Base-by-base conservation (phyloP, 306 rosid genomes). In the Sechiopsis laciniata region DNA sequence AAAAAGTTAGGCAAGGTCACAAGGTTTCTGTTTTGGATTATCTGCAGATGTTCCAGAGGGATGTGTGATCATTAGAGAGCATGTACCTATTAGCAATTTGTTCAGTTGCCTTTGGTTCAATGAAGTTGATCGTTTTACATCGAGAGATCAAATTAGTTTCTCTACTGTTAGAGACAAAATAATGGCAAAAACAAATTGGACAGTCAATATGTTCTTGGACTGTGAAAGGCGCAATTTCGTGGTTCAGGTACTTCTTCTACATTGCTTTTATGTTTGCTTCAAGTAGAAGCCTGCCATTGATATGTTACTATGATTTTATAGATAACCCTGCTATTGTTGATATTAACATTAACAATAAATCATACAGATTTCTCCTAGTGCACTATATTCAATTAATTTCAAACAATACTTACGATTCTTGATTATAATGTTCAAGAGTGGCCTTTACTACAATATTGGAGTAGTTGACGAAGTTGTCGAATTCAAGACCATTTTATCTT, bases 31-130 rank as follows among this genome's bases (percentile, higher is more conserved):
- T 74, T 72, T 78, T 53, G 80, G 75, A 74, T n/a, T 20, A 42
- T 76, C 70, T 86, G 82, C 88, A 94, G 99, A 94, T 79, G 99
- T 94, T 84, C 99, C 99, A 21, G 99, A 94, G 87, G 97, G 96
- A 69, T 94, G 99, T 58, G 96, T 94, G 24, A 86, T 91, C 68
- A 61, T 94, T 55, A 80, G 89, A 75, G 99, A 94, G 85, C 99
- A 89, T 78, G 86, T 89, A 77, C 97, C 97, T 42, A 84, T 94
- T 54, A 94, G 97, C 86, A 91, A 94, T 75, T 91, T 94, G 69
- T 85, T 91, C 42, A 83, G 96, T 64, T 94, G 97, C 82, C 97
- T 90, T 74, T 94, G 98, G 98, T 90, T 87, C 89, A 84, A 94
- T 76, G 99, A 94, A 83, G 99, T 94, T 58, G 99, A 94, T 83